Evolutionary conservation across 1,284 basidiomycete genomes (phyloP).

Genomic region (Athelia psychrophila): DNA sequence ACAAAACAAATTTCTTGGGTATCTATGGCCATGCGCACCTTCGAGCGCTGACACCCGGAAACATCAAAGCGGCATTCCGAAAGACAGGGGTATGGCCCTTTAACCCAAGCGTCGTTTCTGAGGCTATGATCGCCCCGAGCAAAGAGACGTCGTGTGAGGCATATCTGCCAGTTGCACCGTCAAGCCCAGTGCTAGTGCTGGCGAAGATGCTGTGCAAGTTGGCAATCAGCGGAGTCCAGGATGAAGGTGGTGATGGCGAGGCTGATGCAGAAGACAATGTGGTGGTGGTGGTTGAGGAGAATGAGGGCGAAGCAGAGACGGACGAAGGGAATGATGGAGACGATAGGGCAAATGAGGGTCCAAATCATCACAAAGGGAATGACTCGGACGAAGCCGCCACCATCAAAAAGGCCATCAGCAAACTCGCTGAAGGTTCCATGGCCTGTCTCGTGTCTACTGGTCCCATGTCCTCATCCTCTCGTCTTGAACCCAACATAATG

Average conservation of each 20-base stretch:
- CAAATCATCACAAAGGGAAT: constrained; percentile 1
- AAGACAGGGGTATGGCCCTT: constrained; percentile 10
- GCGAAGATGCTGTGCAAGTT: background rate
- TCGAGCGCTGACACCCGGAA: too few relatives aligned
- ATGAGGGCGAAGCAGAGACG: too few relatives aligned
- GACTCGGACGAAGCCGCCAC: background rate
- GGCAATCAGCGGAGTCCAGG: background rate
- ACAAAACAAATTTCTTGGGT: too few relatives aligned
- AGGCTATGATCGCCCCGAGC: constrained; percentile 8
- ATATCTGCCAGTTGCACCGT: background rate
- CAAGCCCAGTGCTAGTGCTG: constrained; percentile 4
- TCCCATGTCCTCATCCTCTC: too few relatives aligned
- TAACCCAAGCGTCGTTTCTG: constrained; percentile 4
- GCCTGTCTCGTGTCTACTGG: background rate
- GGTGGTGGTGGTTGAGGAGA: too few relatives aligned
- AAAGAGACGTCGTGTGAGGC: constrained; percentile 1
- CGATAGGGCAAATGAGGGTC: too few relatives aligned
- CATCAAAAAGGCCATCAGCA: background rate
- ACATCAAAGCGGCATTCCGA: too few relatives aligned
- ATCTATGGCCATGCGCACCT: too few relatives aligned
- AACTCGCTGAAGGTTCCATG: background rate
- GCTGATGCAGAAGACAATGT: too few relatives aligned
- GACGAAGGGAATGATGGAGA: too few relatives aligned
- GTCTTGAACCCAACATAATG: too few relatives aligned
- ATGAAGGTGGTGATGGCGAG: too few relatives aligned